A percentile compares a stretch with the other conserved stretches of the same genome.
These are phyloP conservation scores for Colletotrichum falcatum DNA, from an alignment of 2,329 filamentous ascomycete genomes.

Conservation along the genomic window DNA sequence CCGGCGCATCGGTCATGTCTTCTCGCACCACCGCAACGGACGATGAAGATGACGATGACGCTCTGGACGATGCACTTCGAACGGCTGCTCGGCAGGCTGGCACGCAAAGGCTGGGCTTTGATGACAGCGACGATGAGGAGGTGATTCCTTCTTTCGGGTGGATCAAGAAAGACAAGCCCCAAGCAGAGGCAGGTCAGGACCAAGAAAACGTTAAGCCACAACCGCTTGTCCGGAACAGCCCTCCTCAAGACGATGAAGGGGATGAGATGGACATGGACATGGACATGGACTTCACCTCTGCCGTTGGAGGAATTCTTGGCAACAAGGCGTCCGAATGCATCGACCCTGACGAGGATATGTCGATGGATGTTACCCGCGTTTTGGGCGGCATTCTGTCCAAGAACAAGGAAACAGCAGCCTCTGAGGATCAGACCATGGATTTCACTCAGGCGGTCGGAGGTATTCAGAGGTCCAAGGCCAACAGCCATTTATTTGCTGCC, in stretches of 20 bases:
- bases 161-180: constrained; percentile 65
- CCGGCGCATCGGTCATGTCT: constrained; percentile 74
- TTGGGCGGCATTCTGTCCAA: constrained; percentile 81
- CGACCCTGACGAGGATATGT: constrained; percentile 75
- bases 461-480: constrained; percentile 61
- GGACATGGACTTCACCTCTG: constrained; percentile 68
- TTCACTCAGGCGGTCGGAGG: constrained; percentile 82
- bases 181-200: constrained; percentile 53
- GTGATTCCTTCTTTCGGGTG: constrained; percentile 82
- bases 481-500: constrained; percentile 47
- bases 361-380: constrained; percentile 92
- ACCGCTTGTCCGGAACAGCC: constrained; percentile 7
- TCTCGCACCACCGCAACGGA: constrained; percentile 65
- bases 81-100: constrained; percentile 81
- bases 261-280: constrained; percentile 60
- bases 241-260: constrained; percentile 31
- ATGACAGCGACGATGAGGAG: constrained; percentile 66
- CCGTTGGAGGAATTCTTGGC: constrained; percentile 65
- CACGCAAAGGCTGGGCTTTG: constrained; percentile 73
- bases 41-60: constrained; percentile 70
- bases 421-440: constrained; percentile 81
- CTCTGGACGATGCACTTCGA: constrained; percentile 81
- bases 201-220: constrained; percentile 58
- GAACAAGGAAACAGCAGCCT: constrained; percentile 39
- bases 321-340: constrained; percentile 54